A percentile compares a stretch with the other conserved stretches of the same genome.
These are phyloP conservation scores for Russula sp. DNA, from an alignment of 768 basidiomycete genomes.

Conservation along the genomic window DNA sequence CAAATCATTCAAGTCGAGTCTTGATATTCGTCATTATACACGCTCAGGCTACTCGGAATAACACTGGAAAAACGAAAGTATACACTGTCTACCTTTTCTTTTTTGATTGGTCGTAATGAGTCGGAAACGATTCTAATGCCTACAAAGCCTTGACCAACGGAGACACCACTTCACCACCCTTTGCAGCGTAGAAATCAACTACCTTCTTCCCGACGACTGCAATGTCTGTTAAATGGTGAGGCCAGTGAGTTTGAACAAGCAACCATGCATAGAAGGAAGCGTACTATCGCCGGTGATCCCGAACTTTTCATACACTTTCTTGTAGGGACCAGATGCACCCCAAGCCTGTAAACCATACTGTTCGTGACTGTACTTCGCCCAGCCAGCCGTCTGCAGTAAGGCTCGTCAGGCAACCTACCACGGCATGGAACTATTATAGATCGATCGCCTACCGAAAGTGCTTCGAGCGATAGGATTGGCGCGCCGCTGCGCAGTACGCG, in stretches of 20 bases:
- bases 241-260: neutral
- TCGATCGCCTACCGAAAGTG: slow-evolving; percentile 44
- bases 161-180: slow-evolving; percentile 61
- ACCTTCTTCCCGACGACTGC: slow-evolving; percentile 80
- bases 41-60: neutral
- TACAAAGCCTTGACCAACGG: slow-evolving; percentile 70
- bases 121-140: slow-evolving; percentile 5
- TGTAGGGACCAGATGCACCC: slow-evolving; percentile 88
- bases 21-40: neutral
- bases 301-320: slow-evolving; percentile 87
- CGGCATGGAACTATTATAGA: neutral
- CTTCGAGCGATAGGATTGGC: slow-evolving; percentile 86
- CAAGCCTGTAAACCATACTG: slow-evolving; percentile 69
- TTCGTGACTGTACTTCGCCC: slow-evolving; percentile 89
- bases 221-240: slow-evolving; percentile 44
- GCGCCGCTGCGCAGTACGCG: slow-evolving; percentile 84
- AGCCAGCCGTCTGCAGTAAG: slow-evolving; percentile 52
- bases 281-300: slow-evolving; percentile 71
- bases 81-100: neutral
- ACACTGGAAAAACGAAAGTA: neutral
- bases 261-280: slow-evolving; percentile 25
- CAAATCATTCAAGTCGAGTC: neutral
- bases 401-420: slow-evolving; percentile 10
- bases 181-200: slow-evolving; percentile 77
- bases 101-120: neutral